Percentiles rank a stretch among this genome's conserved stretches.
These are phyloP conservation scores for Solanum chacoense DNA, from an alignment of 305 asterid genomes.

Conservation along the genomic window DNA sequence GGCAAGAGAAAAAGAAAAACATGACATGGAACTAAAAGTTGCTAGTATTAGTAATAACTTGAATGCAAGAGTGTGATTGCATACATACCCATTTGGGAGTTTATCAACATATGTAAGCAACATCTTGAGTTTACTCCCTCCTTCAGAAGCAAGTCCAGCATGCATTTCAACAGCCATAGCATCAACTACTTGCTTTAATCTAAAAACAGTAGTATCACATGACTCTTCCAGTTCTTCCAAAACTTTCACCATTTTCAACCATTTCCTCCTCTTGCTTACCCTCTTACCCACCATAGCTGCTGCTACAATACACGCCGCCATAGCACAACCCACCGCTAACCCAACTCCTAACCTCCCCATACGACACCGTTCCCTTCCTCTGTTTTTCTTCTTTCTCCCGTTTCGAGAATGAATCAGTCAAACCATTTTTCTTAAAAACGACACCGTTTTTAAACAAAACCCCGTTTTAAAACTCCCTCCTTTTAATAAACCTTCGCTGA, in stretches of 20 bases:
- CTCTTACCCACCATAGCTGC: slow-evolving; percentile 56
- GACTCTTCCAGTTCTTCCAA: slow-evolving; percentile 70
- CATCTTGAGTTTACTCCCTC: slow-evolving; percentile 90
- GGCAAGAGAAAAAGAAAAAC: neutral
- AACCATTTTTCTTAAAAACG: slow-evolving; percentile 11
- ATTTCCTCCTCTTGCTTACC: slow-evolving; percentile 54
- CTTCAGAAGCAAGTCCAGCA: slow-evolving; percentile 92
- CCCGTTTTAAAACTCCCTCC: slow-evolving; percentile 12
- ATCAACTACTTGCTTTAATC: slow-evolving; percentile 74
- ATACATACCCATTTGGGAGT: slow-evolving; percentile 68
- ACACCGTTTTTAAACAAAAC: neutral
- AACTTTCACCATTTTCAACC: slow-evolving; percentile 50
- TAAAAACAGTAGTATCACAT: slow-evolving; percentile 55
- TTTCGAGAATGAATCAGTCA: slow-evolving; percentile 2
- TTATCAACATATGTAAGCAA: slow-evolving; percentile 63
- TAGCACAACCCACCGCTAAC: slow-evolving; percentile 58
- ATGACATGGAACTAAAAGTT: neutral
- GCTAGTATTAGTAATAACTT: neutral
- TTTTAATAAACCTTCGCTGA: neutral
- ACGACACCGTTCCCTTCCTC: neutral
- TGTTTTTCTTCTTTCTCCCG: neutral
- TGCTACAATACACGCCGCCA: slow-evolving; percentile 57
- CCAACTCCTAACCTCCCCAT: slow-evolving; percentile 61
- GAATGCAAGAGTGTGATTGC: neutral
- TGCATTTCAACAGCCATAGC: slow-evolving; percentile 97